Base-by-base conservation (phyloP, 1,139 yeast species). In the Arxiozyma heterogenica region DNA sequence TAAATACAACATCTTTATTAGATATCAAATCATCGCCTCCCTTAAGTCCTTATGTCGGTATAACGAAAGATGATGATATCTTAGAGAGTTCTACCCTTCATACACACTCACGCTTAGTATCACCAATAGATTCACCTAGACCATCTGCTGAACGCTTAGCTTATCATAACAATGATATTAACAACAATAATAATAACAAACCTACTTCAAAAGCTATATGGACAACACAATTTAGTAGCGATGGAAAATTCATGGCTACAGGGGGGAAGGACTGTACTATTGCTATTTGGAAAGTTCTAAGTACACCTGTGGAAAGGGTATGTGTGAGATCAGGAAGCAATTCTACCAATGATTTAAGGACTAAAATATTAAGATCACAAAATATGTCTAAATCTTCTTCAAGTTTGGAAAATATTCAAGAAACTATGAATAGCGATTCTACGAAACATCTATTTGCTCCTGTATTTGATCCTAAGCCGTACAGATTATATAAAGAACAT, bases 191-290 rank as follows among this genome's bases (percentile, higher is more conserved):
- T 30, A 44, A 51, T n/a, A 18, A 20, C 5, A 20, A 20, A 17
- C 17, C 18, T 21, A 52, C 44, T n/a, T 42, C 66, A 20, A 73
- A 73, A 41, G 88, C 91, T 20, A 75, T 86, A 4, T 87, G 90
- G 80, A 79, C 82, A 22, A 75, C 88, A 74, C 79, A 81, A 59
- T 89, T 90, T 69, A 83, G 89, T 58, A 71, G 71, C 22, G 96
- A 90, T 70, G 97, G 97, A 9, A 83, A 81, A 66, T 88, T 78
- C 64, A 67, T 90, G 61, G 96, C 96, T 0, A 81, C 87, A 0
- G 96, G 93, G 0, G 95, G 96, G 5, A 79, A 85, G 57, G 90
- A 86, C 62, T 75, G 83, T 3, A 71, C 76, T 1, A 76, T 90
- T 42, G 74, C 83, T 54, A 74, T 91, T 1, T 90, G 95, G 95